Conservation (phyloP, 83 land plant species). For the Picea abies region DNA sequence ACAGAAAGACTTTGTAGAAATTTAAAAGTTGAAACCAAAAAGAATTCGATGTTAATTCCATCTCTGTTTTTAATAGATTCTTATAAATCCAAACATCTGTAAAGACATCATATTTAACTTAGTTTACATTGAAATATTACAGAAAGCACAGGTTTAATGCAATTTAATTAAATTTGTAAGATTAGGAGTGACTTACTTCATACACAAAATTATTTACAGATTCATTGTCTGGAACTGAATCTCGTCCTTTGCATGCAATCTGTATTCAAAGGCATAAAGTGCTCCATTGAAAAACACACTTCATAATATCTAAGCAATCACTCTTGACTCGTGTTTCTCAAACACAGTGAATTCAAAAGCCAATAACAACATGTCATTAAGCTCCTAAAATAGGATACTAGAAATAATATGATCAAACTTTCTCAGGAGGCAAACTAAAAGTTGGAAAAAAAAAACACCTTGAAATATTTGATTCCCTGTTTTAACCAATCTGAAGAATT, state of each 20-base stretch:
- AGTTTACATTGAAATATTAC: not conserved
- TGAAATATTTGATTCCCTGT: slow-evolving; percentile 75
- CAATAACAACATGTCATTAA: too few relatives aligned
- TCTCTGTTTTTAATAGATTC: too few relatives aligned
- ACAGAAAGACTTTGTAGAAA: not conserved
- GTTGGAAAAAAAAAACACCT: slow-evolving; percentile 40
- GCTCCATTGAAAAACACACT: not conserved
- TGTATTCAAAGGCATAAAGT: slow-evolving; percentile 25
- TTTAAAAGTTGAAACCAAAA: not conserved
- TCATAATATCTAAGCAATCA: too few relatives aligned
- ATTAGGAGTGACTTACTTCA: slow-evolving; percentile 52
- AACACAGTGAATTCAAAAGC: too few relatives aligned
- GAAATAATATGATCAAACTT: not conserved
- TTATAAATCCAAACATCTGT: too few relatives aligned
- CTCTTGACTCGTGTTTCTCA: too few relatives aligned
- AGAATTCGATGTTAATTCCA: too few relatives aligned
- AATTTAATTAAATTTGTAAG: not conserved
- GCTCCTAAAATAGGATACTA: too few relatives aligned
- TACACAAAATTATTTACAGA: slow-evolving; percentile 86
- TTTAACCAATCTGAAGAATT: slow-evolving; percentile 58
- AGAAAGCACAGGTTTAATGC: not conserved
- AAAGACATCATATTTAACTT: not conserved
- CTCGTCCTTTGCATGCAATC: slow-evolving; percentile 93
- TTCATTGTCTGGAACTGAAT: slow-evolving; percentile 90
- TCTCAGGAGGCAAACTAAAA: not conserved